A percentile compares a stretch with the other conserved stretches of the same genome.
These are phyloP conservation scores for Nematodospora anomalae DNA, from an alignment of 1,139 yeast species.

Conservation along the genomic window DNA sequence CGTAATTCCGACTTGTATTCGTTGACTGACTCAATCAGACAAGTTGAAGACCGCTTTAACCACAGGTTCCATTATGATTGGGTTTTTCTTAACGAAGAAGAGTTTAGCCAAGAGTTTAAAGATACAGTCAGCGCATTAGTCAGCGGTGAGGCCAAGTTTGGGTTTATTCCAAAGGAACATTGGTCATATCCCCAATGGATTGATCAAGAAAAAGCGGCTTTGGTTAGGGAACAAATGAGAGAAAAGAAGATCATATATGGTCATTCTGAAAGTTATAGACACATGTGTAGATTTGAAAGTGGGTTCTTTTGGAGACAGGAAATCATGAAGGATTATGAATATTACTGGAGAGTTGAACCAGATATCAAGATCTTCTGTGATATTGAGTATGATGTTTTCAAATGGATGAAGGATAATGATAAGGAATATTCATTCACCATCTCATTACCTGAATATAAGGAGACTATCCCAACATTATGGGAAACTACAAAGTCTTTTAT, in stretches of 20 bases:
- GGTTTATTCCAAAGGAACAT: conserved; percentile 45
- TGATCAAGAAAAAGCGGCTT: conserved; percentile 57
- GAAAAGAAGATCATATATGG: conserved; percentile 61
- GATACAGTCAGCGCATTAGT: conserved; percentile 32
- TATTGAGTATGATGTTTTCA: conserved; percentile 62
- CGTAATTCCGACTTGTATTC: conserved; percentile 40
- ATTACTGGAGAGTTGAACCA: conserved; percentile 77
- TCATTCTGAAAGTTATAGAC: conserved; percentile 62
- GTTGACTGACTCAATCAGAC: conserved; percentile 42
- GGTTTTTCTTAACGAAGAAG: conserved; percentile 48
- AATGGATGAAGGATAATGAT: conserved; percentile 57
- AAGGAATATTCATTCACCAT: conserved; percentile 68
- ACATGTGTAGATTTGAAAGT: conserved; percentile 76
- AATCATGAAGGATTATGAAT: conserved; percentile 54
- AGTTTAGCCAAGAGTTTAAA: conserved; percentile 42
- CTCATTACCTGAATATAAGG: conserved; percentile 58
- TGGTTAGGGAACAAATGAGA: conserved; percentile 50
- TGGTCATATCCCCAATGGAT: conserved; percentile 59
- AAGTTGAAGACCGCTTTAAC: conserved; percentile 48
- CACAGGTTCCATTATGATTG: conserved; percentile 44
- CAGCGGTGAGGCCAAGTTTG: conserved; percentile 45
- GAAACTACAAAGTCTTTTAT: conserved; percentile 52
- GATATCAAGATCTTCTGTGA: conserved; percentile 63
- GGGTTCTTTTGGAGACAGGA: conserved; percentile 65
- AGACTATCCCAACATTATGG: conserved; percentile 64